Evolutionary conservation across 352 stramenopile genomes (phyloP), one percentile per base, ranked within the genome.

Genomic region (Pythium guiyangense): DNA sequence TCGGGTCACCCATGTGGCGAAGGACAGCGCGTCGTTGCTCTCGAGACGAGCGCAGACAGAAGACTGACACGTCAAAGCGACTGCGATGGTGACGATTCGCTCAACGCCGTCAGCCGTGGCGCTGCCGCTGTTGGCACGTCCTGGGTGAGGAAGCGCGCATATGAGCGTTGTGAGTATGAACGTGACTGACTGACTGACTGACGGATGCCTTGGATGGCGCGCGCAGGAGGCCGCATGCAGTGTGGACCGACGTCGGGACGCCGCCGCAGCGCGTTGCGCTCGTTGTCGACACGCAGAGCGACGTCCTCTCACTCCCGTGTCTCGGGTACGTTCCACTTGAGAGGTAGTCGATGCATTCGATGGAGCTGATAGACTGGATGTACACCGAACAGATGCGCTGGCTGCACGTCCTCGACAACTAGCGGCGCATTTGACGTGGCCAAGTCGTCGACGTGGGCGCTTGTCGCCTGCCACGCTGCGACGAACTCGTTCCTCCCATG

Each of bases 251-350:
- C 63, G 82, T 71, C 14, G 84, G 84, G 17, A 88, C 78, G 3
- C 84, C 84, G 10, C 79, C 84, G 3, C 84, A 94, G 58, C 68
- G 80, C 60, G 77, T 80, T 17, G 90, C 80, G 6, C 72, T 94
- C 51, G 86, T 90, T 57, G 66, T 77, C 0, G 83, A 91, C 67
- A 94, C 82, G 6, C 80, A 79, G 29, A 92, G 82, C 59, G 70
- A 66, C 46, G 62, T 90, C 50, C 78, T 90, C 59, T 74, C 79
- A 9, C 88, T 94, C 49, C 82, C 84, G 12, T 94, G 82, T 67
- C 79, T 76, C 0, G 79, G 67, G 47, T 89, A 67, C 11, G 65
- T 69, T 49, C 25, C 47, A 4, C 25, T 12, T n/a, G 6, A 6
- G 39, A 44, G 18, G 37, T 14, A 6, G 5, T 17, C 6, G 3